These are phyloP conservation scores for Chlamydomonas schloesseri DNA, from an alignment of 139 green algal species.

Conservation along the genomic window DNA sequence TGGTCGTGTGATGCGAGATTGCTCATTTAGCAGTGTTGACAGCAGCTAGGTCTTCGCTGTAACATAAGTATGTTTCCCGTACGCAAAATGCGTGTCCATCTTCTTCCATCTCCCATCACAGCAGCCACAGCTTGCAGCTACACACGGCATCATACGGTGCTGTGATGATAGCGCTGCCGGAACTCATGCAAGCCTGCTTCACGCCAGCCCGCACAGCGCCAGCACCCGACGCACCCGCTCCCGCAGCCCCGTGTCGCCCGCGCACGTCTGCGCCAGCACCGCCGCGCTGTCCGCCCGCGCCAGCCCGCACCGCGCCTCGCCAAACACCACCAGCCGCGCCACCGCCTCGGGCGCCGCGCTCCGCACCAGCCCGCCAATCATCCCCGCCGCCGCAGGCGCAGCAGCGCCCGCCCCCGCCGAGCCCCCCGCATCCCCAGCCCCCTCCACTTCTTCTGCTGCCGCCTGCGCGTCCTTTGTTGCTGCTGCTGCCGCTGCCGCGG, in stretches of 20 bases:
- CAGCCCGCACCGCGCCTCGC: conserved; percentile 14
- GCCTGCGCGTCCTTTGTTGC: not conserved
- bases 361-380: conserved; percentile 43
- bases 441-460: not conserved
- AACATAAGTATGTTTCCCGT: no score
- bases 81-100: no score
- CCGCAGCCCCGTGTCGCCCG: conserved; percentile 39
- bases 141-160: no score
- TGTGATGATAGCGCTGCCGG: no score
- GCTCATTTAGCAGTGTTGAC: no score
- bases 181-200: no score
- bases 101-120: no score
- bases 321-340: conserved; percentile 28
- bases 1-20: no score
- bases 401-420: not conserved
- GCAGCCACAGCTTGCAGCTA: no score
- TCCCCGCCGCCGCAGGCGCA: not conserved
- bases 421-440: not conserved
- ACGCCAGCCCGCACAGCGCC: conserved; percentile 22
- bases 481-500: not conserved
- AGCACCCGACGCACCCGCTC: conserved; percentile 47
- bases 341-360: conserved; percentile 19
- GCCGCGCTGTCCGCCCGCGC: not conserved
- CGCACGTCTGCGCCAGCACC: conserved; percentile 43
- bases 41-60: no score